Base-by-base conservation (phyloP, 495 filamentous ascomycete species). In the Bacidia rubella region DNA sequence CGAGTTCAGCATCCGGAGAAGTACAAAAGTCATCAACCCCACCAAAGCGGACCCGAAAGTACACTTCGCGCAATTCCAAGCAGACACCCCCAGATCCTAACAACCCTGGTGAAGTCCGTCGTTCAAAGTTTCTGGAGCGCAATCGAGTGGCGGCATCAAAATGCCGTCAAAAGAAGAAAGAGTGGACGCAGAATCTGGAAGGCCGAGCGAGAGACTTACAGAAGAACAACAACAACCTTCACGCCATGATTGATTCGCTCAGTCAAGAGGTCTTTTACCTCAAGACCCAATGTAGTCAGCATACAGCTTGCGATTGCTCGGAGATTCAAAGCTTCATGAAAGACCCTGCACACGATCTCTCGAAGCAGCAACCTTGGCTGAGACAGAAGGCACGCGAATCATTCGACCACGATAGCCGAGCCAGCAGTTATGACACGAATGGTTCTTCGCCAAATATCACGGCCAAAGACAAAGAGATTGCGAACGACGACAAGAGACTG, bases 101-200 rank as follows among this genome's bases (percentile, higher is more conserved):
- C 5, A 54, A 55, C 17, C 52, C 49, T 11, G 60, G 59, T 26
- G 57, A 62, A 5, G 49, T 49, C 10, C 53, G 56, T 25, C 60
- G 60, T 5, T 56, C 52, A 24, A 62, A 70, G 54, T 80, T 86
- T 62, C 73, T 92, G 24, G 85, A 92, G 60, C 78, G 85, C 22
- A 95, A 95, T 60, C 78, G 88, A 3, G 62, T 89, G 3, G 88
- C 88, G 3, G 88, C 88, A 0, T 86, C 78, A 65, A 95, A 93
- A 59, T 93, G 87, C 62, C 78, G 88, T 2, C 79, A 83, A 63
- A 90, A 90, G 73, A 90, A 92, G 67, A 93, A 90, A 62, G 77
- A 81, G 56, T 82, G 79, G 64, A 80, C 81, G 5, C 68, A 76
- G 39, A 72, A 77, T 23, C 68, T 86, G 2, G 79, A 85, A 55